Conservation (phyloP, 768 basidiomycete species). For the Leccinellum luteum region DNA sequence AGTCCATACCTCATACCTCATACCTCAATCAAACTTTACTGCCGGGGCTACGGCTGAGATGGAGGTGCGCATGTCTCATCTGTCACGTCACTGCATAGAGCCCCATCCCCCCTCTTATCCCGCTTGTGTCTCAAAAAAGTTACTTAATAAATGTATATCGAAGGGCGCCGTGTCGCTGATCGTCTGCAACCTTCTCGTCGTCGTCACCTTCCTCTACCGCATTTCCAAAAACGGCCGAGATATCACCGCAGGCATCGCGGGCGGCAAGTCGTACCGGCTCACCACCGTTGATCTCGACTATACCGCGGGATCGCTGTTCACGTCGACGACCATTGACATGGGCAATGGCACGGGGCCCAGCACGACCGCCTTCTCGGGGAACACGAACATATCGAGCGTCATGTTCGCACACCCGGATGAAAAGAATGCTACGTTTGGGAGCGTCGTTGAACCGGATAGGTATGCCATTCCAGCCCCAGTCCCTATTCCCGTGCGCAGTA, state of each 20-base stretch:
- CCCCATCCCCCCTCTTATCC: neutral
- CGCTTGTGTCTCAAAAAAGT: neutral
- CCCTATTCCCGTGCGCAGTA: neutral
- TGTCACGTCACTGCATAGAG: neutral
- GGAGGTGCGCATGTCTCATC: slow-evolving; percentile 34
- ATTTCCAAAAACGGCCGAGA: slow-evolving; percentile 9
- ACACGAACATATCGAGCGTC: slow-evolving; percentile 8
- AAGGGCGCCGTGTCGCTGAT: slow-evolving; percentile 39
- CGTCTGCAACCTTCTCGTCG: slow-evolving; percentile 41
- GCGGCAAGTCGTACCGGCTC: slow-evolving; percentile 15
- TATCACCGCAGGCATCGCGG: slow-evolving; percentile 1
- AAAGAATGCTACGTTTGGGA: neutral
- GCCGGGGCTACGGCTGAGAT: slow-evolving; percentile 35
- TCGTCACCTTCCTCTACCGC: slow-evolving; percentile 36
- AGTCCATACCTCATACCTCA: slow-evolving; percentile 42
- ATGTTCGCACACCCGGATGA: neutral
- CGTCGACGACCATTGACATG: neutral
- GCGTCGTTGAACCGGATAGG: neutral
- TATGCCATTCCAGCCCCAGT: neutral
- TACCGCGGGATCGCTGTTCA: slow-evolving; percentile 1
- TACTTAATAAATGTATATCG: neutral
- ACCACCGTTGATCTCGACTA: slow-evolving; percentile 27
- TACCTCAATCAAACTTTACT: slow-evolving; percentile 24
- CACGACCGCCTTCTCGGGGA: neutral
- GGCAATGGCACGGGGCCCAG: neutral